Evolutionary conservation across 2,329 filamentous ascomycete genomes (phyloP).

Genomic region (Exophiala alcalophila): DNA sequence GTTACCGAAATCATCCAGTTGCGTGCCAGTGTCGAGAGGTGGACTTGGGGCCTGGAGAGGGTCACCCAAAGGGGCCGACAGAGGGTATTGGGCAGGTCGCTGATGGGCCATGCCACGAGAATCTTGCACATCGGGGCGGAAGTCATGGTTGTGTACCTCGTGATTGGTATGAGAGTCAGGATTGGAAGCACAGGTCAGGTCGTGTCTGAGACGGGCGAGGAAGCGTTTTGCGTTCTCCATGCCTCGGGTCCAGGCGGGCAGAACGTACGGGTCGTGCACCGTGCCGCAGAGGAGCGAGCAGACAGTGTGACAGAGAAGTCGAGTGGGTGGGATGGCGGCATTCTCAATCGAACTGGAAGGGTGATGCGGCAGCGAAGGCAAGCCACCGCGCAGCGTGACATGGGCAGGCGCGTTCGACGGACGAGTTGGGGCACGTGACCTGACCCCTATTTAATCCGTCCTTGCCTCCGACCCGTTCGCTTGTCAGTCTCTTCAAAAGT

Average conservation of each 20-base stretch:
- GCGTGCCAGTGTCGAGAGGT: conserved; percentile 8
- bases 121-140: not conserved
- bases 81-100: conserved; percentile 4
- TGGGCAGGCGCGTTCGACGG: conserved; percentile 8
- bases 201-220: conserved; percentile 2
- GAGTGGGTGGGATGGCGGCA: conserved; percentile 1
- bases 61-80: not conserved
- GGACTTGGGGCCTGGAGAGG: conserved; percentile 3
- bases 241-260: conserved; percentile 1
- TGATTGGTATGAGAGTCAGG: conserved; percentile 3
- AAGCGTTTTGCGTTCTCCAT: conserved; percentile 16
- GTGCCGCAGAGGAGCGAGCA: not conserved
- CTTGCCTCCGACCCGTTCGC: too few species aligned
- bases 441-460: not conserved
- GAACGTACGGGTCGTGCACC: conserved; percentile 4
- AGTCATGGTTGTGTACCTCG: not conserved
- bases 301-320: conserved; percentile 8
- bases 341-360: conserved; percentile 16
- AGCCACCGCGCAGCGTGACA: not conserved
- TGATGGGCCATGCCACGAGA: conserved; percentile 2
- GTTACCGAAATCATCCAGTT: conserved; percentile 29
- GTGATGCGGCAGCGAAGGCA: conserved; percentile 2
- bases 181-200: conserved; percentile 1
- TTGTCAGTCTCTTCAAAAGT: conserved; percentile 27
- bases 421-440: conserved; percentile 7